Base-by-base conservation (phyloP, 164 flowering plant genomes). In the Tetrastigma voinierianum region DNA sequence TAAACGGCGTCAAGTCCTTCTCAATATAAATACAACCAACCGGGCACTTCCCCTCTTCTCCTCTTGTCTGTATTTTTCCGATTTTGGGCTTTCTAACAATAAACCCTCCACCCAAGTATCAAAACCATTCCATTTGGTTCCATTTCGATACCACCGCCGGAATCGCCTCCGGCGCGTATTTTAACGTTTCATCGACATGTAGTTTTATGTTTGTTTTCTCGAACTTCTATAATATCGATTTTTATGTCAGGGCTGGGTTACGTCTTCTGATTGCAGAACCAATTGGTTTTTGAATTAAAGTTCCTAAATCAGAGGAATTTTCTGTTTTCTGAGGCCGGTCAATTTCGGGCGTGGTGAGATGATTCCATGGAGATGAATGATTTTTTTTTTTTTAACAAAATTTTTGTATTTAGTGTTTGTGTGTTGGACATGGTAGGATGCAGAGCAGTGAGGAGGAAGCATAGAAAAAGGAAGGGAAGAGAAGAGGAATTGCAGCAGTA, bases 11-110 rank as follows among this genome's bases (percentile, higher is more conserved):
- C 56, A 65, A 46, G 10, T 48, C 63, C 32, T 21, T 47, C 55
- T 43, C 59, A 61, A 63, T 75, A 75, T 75, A 75, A 70, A 67
- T 75, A 70, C 71, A 9, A 0, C 19, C 1, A 18, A 56, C 24
- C 16, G 25, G 21, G 40, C 44, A 58, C 55, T n/a, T 32, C 43
- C 16, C 51, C 19, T 7, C 40, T 32, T 32, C 56, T 66, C 57
- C 46, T 58, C 62, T 56, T 59, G 61, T 63, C 62, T 69, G 9
- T 68, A 53, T 9, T 44, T 20, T 24, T 62, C 61, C 23, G 20
- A 17, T 66, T 54, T 11, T 11, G 14, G 17, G 56, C 19, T 66
- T 56, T 66, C 20, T 58, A 45, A 40, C 46, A 53, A n/a, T 46
- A 19, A 67, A 49, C 56, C 57, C 40, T 68, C 60, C 67, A 43